phyloP scores from a whole-genome alignment of 2,329 filamentous ascomycete species.

The Pseudocercospora fijiensis region DNA sequence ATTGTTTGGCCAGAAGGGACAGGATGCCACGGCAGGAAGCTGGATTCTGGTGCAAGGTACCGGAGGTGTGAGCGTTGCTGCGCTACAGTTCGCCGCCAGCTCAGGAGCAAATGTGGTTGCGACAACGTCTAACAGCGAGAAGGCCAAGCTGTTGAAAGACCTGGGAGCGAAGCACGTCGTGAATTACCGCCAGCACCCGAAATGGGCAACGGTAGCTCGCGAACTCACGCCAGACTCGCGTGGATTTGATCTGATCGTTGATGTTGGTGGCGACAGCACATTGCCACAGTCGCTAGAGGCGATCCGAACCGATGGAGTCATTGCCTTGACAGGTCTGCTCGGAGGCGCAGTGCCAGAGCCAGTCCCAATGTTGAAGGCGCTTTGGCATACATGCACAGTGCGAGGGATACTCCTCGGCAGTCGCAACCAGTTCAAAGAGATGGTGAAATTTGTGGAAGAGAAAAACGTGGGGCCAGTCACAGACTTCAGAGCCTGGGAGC shows the following conservation, averaged over 20 bases:
- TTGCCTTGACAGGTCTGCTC: conserved; percentile 25
- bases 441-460: conserved; percentile 26
- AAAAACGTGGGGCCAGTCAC: conserved; percentile 31
- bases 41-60: conserved; percentile 64
- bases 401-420: conserved; percentile 25
- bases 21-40: conserved; percentile 34
- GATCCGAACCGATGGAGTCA: conserved; percentile 41
- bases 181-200: conserved; percentile 51
- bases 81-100: conserved; percentile 54
- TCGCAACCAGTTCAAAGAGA: conserved; percentile 20
- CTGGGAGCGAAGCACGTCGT: conserved; percentile 53
- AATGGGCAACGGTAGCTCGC: conserved; percentile 53
- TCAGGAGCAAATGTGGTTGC: conserved; percentile 56
- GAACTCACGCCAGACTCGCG: conserved; percentile 44
- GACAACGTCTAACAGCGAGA: conserved; percentile 51
- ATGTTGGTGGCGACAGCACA: conserved; percentile 55
- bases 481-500: conserved; percentile 40
- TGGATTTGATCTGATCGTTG: conserved; percentile 61
- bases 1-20: conserved; percentile 45
- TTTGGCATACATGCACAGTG: conserved; percentile 20
- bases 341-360: conserved; percentile 12
- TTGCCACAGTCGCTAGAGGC: conserved; percentile 38
- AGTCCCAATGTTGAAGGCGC: conserved; percentile 22
- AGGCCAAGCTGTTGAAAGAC: conserved; percentile 42
- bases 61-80: conserved; percentile 64